phyloP scores from a whole-genome alignment of 139 green algal species.

The Parachlorella kessleri region DNA sequence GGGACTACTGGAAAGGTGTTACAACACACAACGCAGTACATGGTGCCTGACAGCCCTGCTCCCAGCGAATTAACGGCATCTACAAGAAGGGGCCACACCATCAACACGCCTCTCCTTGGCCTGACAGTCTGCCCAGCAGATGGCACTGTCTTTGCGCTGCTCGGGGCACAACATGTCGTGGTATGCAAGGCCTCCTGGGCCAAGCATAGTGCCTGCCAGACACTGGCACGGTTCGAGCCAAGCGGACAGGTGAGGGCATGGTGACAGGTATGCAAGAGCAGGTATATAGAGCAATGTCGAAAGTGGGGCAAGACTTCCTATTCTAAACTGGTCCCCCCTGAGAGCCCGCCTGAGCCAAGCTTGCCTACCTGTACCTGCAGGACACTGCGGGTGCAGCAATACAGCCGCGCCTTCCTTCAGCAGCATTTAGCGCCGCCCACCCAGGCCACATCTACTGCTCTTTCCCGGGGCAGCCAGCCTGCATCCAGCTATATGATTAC shows the following conservation, averaged over 20 bases:
- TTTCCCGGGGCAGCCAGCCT: background rate
- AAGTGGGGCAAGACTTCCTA: no score
- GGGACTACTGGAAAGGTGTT: conserved; percentile 8
- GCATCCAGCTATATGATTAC: conserved; percentile 16
- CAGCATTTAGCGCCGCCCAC: background rate
- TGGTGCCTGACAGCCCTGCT: no score
- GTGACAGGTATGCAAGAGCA: no score
- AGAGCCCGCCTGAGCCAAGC: no score
- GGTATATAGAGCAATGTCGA: no score
- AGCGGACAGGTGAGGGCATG: no score
- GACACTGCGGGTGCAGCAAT: no score
- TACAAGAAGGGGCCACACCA: background rate
- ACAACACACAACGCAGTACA: conserved; percentile 15
- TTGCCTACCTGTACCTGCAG: no score
- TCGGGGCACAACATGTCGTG: background rate
- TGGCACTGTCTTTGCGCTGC: conserved; percentile 5
- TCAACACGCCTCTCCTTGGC: background rate
- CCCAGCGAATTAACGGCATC: no score
- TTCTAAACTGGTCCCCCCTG: no score
- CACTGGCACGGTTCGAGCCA: conserved; percentile 7
- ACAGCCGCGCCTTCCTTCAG: no score
- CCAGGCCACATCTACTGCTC: conserved; percentile 16
- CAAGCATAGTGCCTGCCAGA: background rate
- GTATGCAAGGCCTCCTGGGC: conserved; percentile 6
- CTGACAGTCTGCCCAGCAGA: conserved; percentile 2